Evolutionary conservation across 495 filamentous ascomycete species (phyloP).

Genomic region (Talaromyces trachyspermus): DNA sequence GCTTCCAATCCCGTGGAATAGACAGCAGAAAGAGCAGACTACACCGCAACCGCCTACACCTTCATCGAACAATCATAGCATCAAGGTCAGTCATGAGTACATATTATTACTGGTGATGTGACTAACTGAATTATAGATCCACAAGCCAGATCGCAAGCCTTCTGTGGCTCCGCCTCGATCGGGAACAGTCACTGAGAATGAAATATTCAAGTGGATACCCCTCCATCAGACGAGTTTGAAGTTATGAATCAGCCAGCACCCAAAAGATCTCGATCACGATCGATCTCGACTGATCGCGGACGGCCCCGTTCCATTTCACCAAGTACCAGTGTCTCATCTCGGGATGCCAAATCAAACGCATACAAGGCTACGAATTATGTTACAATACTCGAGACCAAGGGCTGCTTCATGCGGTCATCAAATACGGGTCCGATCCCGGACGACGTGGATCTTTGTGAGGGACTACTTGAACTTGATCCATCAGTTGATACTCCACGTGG

Average conservation of each 20-base stretch:
- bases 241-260: slow-evolving; percentile 1
- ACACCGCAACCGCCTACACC: too few relatives aligned
- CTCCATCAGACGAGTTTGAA: not conserved
- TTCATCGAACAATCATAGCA: too few relatives aligned
- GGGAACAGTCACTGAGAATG: too few relatives aligned
- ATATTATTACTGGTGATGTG: too few relatives aligned
- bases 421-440: slow-evolving; percentile 18
- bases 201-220: not conserved
- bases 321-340: not conserved
- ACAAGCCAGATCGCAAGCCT: too few relatives aligned
- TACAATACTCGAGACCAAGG: slow-evolving; percentile 26
- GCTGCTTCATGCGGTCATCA: slow-evolving; percentile 31
- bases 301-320: not conserved
- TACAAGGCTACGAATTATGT: slow-evolving; percentile 28
- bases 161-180: too few relatives aligned
- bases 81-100: too few relatives aligned
- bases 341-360: slow-evolving; percentile 28
- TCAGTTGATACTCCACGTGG: slow-evolving; percentile 24
- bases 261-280: slow-evolving; percentile 1
- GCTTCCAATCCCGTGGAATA: too few relatives aligned
- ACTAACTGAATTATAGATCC: too few relatives aligned
- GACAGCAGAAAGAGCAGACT: too few relatives aligned
- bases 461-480: slow-evolving; percentile 22
- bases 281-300: not conserved
- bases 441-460: slow-evolving; percentile 18